Evolutionary conservation across 106 monocot species (phyloP).

Genomic region (Dendrobium officinale): DNA sequence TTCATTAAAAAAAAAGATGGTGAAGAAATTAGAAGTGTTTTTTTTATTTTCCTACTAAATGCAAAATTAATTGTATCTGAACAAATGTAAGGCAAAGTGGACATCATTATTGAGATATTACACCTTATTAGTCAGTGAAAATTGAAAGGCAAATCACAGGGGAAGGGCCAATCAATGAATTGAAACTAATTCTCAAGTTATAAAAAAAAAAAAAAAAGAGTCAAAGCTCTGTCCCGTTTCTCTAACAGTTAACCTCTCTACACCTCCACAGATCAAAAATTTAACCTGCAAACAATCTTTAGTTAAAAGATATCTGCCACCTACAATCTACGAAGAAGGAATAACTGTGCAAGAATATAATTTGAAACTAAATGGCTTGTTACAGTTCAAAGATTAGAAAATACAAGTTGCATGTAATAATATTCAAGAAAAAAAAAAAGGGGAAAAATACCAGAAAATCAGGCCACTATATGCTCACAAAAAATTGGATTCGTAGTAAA

Average conservation of each 20-base stretch:
- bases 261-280: neutral
- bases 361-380: no score
- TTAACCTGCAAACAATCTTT: neutral
- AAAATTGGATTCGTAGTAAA: no score
- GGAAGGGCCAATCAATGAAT: neutral
- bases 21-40: neutral
- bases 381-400: no score
- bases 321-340: neutral
- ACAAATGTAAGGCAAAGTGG: neutral
- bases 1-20: neutral
- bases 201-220: neutral
- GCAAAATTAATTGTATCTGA: neutral
- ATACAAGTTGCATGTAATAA: no score
- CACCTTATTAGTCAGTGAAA: neutral
- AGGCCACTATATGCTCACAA: no score
- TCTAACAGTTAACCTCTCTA: neutral
- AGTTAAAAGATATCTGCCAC: no score
- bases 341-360: no score
- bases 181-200: conserved; percentile 1
- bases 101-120: neutral
- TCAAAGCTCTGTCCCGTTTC: neutral
- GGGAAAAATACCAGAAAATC: no score
- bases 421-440: no score
- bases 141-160: neutral
- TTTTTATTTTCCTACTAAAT: neutral